Conservation (phyloP, 805 yeast species). For the Candida nonsorbophila region DNA sequence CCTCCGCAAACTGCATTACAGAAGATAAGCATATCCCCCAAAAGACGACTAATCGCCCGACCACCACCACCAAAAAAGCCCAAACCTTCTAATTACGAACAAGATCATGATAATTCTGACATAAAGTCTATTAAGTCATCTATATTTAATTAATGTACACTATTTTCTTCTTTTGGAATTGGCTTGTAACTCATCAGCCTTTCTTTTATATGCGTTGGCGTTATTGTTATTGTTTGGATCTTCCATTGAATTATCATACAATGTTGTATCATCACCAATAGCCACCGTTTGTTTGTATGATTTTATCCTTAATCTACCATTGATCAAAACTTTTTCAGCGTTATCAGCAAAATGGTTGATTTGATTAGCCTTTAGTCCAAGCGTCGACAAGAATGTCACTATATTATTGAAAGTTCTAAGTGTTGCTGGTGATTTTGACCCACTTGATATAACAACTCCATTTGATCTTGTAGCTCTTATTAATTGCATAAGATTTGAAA, state of each 20-base stretch:
- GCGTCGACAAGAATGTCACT: slow-evolving; percentile 53
- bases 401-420: slow-evolving; percentile 69
- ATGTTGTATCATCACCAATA: slow-evolving; percentile 30
- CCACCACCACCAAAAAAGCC: background rate
- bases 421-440: slow-evolving; percentile 53
- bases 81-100: too few species aligned
- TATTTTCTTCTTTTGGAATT: slow-evolving; percentile 1
- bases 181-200: background rate
- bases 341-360: slow-evolving; percentile 56
- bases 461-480: slow-evolving; percentile 76
- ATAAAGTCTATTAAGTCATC: slow-evolving; percentile 20
- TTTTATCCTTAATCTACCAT: slow-evolving; percentile 67
- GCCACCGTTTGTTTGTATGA: slow-evolving; percentile 74
- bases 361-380: slow-evolving; percentile 66
- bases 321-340: slow-evolving; percentile 61
- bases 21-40: background rate
- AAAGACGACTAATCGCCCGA: background rate
- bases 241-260: slow-evolving; percentile 11
- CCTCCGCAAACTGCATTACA: slow-evolving; percentile 3
- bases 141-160: slow-evolving; percentile 13
- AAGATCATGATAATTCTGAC: slow-evolving; percentile 6
- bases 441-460: slow-evolving; percentile 77
- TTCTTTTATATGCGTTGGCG: slow-evolving; percentile 7
- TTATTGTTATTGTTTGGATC: slow-evolving; percentile 26
- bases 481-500: slow-evolving; percentile 67